Conservation (phyloP, 2,329 filamentous ascomycete genomes). For the Phaeosphaeriaceae sp. region DNA sequence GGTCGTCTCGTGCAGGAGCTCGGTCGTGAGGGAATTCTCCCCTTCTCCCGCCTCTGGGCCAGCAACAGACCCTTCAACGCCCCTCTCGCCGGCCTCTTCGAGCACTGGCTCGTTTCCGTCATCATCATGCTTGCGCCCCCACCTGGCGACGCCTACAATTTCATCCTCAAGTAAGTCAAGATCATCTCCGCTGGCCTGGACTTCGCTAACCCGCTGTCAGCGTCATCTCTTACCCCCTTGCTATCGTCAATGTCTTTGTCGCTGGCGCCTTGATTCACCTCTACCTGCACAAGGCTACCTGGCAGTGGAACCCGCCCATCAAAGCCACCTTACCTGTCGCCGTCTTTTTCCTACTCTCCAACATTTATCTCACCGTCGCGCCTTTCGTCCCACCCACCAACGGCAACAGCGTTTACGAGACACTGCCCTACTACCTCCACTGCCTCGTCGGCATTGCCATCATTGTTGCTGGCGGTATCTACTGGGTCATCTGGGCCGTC, state of each 20-base stretch:
- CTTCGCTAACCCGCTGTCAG: conserved; percentile 39
- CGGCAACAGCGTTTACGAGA: conserved; percentile 60
- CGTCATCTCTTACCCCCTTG: conserved; percentile 71
- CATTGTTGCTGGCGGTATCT: conserved; percentile 59
- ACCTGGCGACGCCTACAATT: conserved; percentile 72
- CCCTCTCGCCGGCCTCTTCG: conserved; percentile 67
- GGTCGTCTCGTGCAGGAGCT: conserved; percentile 72
- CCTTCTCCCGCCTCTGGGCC: conserved; percentile 69
- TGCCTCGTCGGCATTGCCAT: conserved; percentile 62
- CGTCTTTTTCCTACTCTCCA: conserved; percentile 62
- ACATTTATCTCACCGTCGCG: conserved; percentile 61
- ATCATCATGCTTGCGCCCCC: conserved; percentile 73
- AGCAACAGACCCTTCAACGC: conserved; percentile 71
- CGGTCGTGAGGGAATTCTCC: conserved; percentile 71
- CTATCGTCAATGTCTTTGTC: conserved; percentile 63
- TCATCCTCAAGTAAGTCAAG: conserved; percentile 53
- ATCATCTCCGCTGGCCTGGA: not conserved
- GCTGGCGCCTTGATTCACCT: conserved; percentile 58
- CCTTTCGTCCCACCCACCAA: conserved; percentile 60
- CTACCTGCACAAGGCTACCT: conserved; percentile 52
- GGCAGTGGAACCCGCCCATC: conserved; percentile 59
- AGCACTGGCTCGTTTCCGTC: conserved; percentile 70
- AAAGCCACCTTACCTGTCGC: conserved; percentile 59
- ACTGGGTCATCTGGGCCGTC: conserved; percentile 62
- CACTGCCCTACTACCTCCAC: conserved; percentile 62